Conservation (phyloP, 768 basidiomycete genomes). For the Asterophora lycoperdoides region DNA sequence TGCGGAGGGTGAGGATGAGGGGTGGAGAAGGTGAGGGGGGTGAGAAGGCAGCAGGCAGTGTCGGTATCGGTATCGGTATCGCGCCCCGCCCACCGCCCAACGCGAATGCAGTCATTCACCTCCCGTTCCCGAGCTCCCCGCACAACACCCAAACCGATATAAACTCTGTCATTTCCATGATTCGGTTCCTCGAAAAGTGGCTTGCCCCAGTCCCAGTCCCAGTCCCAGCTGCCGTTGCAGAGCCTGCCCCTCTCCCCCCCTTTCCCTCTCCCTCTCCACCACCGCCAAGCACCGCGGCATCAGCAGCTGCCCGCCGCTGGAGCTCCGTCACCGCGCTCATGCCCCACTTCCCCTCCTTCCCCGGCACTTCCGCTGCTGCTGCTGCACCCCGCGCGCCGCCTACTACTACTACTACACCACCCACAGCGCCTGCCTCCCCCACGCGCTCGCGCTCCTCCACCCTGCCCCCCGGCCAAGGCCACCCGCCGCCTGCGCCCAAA, state of each 20-base stretch:
- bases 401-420: too few relatives aligned
- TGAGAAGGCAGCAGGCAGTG: slow-evolving; percentile 4
- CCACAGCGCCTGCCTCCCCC: neutral
- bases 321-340: slow-evolving; percentile 39
- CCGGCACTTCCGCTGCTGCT: slow-evolving; percentile 17
- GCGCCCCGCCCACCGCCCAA: slow-evolving; percentile 66
- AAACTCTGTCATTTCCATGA: slow-evolving; percentile 54
- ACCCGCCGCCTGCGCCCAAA: slow-evolving; percentile 15
- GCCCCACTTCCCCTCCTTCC: slow-evolving; percentile 35
- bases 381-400: too few relatives aligned
- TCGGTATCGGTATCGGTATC: too few relatives aligned
- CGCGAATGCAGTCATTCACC: slow-evolving; percentile 66
- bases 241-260: slow-evolving; percentile 8
- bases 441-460: slow-evolving; percentile 30
- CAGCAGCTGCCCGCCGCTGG: slow-evolving; percentile 32
- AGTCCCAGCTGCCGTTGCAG: neutral
- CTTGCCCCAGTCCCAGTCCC: slow-evolving; percentile 40
- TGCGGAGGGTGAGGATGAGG: slow-evolving; percentile 19
- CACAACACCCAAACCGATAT: slow-evolving; percentile 49
- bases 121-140: slow-evolving; percentile 72
- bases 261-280: slow-evolving; percentile 7
- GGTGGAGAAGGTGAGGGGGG: slow-evolving; percentile 5
- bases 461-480: slow-evolving; percentile 21
- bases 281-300: neutral
- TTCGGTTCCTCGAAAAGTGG: slow-evolving; percentile 66